These are phyloP conservation scores for Syzygium aqueum DNA, from an alignment of 345 rosid species.

Conservation along the genomic window DNA sequence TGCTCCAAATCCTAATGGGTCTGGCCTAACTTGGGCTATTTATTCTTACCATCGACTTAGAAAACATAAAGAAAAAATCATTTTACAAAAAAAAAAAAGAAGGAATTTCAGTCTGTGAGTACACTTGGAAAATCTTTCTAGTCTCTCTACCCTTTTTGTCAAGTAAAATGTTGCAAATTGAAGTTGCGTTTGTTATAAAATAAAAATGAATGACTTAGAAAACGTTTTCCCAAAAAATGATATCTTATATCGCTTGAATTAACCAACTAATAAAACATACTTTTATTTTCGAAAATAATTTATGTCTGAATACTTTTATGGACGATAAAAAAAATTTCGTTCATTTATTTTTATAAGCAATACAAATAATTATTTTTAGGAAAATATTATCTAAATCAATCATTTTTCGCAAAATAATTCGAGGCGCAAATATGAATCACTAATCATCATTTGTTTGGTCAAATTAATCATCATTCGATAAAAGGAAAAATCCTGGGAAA, in stretches of 20 bases:
- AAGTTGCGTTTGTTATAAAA: rapidly evolving
- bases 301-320: background rate
- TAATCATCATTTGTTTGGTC: background rate
- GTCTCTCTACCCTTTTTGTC: too few species aligned
- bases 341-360: too few species aligned
- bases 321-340: background rate
- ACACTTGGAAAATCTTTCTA: rapidly evolving
- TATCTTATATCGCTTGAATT: rapidly evolving
- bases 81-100: background rate
- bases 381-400: too few species aligned
- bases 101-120: too few species aligned
- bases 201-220: too few species aligned
- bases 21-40: background rate
- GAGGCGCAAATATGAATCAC: background rate
- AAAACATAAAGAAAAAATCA: background rate
- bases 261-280: background rate
- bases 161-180: background rate
- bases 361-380: too few species aligned
- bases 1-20: background rate
- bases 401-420: too few species aligned
- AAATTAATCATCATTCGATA: background rate
- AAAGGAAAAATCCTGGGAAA: background rate
- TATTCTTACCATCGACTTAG: background rate
- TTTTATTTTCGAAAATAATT: background rate
- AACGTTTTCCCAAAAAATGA: rapidly evolving